A percentile compares a stretch with the other conserved stretches of the same genome.
These are phyloP conservation scores for Phaeosphaeriaceae sp. DNA, from an alignment of 2,329 filamentous ascomycete genomes.

Conservation along the genomic window DNA sequence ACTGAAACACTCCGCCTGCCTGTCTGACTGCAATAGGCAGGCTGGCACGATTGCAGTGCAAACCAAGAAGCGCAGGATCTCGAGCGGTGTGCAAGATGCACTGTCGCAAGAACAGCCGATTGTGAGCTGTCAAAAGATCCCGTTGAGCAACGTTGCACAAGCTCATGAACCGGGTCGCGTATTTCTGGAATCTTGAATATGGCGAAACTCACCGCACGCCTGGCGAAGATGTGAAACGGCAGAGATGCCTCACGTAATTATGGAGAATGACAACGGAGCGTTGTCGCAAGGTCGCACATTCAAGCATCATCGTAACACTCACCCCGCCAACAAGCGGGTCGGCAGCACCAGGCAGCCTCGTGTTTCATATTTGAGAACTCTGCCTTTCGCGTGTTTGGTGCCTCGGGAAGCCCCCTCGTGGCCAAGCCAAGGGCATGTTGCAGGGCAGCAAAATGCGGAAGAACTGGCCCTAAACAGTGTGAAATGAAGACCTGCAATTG, in stretches of 20 bases:
- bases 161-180: constrained; percentile 7
- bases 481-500: not conserved
- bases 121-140: constrained; percentile 4
- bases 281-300: constrained; percentile 14
- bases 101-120: constrained; percentile 12
- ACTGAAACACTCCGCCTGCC: constrained; percentile 20
- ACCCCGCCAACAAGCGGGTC: constrained; percentile 28
- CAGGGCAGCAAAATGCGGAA: not conserved
- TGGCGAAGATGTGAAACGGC: constrained; percentile 20
- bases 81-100: constrained; percentile 4
- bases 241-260: constrained; percentile 17
- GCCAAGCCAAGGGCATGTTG: not conserved
- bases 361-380: constrained; percentile 24
- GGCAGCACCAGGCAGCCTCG: constrained; percentile 5
- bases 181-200: constrained; percentile 2
- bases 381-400: constrained; percentile 19
- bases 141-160: constrained; percentile 11
- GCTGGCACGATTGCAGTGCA: constrained; percentile 9
- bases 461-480: not conserved
- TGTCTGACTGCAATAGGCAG: constrained; percentile 15
- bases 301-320: constrained; percentile 5
- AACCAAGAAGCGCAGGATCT: constrained; percentile 1
- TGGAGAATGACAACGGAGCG: constrained; percentile 18
- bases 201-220: constrained; percentile 17
- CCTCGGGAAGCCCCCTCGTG: constrained; percentile 6